phyloP scores from a whole-genome alignment of 2,329 filamentous ascomycete species.

The Coniella vitis region DNA sequence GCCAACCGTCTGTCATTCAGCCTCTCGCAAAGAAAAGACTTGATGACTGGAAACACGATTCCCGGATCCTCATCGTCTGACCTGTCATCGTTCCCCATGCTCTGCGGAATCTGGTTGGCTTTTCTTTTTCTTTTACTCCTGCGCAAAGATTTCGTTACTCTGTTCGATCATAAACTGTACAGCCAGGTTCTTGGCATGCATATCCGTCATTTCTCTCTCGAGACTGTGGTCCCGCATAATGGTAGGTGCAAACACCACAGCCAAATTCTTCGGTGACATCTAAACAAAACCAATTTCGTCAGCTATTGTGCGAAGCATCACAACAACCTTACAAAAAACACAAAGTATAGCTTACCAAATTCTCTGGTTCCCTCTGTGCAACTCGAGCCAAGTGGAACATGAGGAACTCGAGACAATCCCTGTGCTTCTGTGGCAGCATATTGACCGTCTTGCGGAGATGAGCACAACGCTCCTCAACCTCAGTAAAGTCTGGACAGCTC shows the following conservation, averaged over 20 bases:
- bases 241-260: conserved; percentile 95
- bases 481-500: conserved; percentile 47
- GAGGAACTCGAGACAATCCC: conserved; percentile 85
- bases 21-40: too few species aligned
- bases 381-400: conserved; percentile 90
- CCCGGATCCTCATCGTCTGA: not conserved
- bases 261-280: conserved; percentile 95
- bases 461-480: conserved; percentile 59
- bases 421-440: conserved; percentile 74
- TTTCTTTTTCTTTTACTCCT: conserved; percentile 25
- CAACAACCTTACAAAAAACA: not conserved
- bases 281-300: conserved; percentile 28
- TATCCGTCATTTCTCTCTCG: conserved; percentile 92
- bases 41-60: too few species aligned
- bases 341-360: conserved; percentile 59
- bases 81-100: not conserved
- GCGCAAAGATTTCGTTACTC: conserved; percentile 71
- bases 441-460: conserved; percentile 69
- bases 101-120: not conserved
- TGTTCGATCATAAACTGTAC: conserved; percentile 93
- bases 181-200: conserved; percentile 85
- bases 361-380: conserved; percentile 73
- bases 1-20: not conserved
- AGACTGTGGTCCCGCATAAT: conserved; percentile 90
- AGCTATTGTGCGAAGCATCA: not conserved